Percentiles rank a stretch among this genome's conserved stretches.
These are phyloP conservation scores for Leishmania turanica DNA, from an alignment of 208 protist genomes.

Conservation along the genomic window DNA sequence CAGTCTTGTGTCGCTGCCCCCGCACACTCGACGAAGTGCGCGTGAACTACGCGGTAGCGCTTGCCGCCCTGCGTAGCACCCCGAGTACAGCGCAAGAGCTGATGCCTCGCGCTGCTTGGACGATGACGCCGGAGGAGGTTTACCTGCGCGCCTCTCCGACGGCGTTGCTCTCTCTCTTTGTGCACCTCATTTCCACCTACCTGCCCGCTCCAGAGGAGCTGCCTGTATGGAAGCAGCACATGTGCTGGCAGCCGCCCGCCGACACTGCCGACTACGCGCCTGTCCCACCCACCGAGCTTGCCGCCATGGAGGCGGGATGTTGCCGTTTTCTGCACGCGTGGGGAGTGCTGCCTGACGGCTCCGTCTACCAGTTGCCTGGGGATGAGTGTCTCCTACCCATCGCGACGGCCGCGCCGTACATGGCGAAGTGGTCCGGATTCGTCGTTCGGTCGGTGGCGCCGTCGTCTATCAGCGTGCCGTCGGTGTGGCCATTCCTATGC, in stretches of 20 bases:
- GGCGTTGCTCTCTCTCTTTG: slow-evolving; percentile 47
- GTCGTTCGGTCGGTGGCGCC: slow-evolving; percentile 30
- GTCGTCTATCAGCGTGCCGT: slow-evolving; percentile 55
- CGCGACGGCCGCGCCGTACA: slow-evolving; percentile 53
- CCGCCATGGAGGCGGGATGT: slow-evolving; percentile 43
- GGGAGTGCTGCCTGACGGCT: slow-evolving; percentile 57
- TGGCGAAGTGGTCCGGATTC: slow-evolving; percentile 36
- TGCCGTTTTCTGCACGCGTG: slow-evolving; percentile 52
- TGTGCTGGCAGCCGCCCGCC: slow-evolving; percentile 50
- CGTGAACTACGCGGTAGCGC: slow-evolving; percentile 47
- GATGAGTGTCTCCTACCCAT: slow-evolving; percentile 61
- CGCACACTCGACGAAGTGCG: slow-evolving; percentile 51
- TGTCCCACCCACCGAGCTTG: slow-evolving; percentile 21
- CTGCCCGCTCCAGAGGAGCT: slow-evolving; percentile 47
- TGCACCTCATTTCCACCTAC: slow-evolving; percentile 50
- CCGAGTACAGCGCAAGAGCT: slow-evolving; percentile 14
- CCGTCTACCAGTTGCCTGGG: slow-evolving; percentile 50
- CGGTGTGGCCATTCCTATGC: slow-evolving; percentile 77
- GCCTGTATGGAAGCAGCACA: slow-evolving; percentile 18
- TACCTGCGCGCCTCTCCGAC: slow-evolving; percentile 32
- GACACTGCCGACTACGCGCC: slow-evolving; percentile 10
- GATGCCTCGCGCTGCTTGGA: slow-evolving; percentile 30
- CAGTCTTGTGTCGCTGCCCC: slow-evolving; percentile 34
- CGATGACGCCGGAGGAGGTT: slow-evolving; percentile 52
- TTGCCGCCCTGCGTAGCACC: slow-evolving; percentile 19